Evolutionary conservation across 2,329 filamentous ascomycete genomes (phyloP), one percentile per base, ranked within the genome.

Genomic region (Tolypocladium ovalisporum): DNA sequence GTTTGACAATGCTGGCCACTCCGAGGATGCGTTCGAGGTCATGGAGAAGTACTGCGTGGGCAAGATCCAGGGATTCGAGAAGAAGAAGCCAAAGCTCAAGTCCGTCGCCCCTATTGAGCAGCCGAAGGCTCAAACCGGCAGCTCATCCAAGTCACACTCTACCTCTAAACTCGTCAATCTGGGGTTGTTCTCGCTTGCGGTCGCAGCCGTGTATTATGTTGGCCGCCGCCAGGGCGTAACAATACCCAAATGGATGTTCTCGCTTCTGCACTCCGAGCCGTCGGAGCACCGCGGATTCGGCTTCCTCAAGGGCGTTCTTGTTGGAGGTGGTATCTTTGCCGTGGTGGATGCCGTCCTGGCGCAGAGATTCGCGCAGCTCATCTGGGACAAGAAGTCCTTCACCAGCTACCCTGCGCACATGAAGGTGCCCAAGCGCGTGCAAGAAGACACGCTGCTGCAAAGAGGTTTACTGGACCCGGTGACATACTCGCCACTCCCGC

Each of bases 1-100:
- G 47, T 94, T 92, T 66, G 89, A 94, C 73, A 87, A 92, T 66
- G 88, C 90, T 40, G 89, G 89, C 51, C 90, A 95, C 76, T 90
- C 87, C 52, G 87, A 90, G 29, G 77, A 79, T 57, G 76, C 76
- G 3, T 69, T 65, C 54, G 75, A 76, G 42, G 73, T 76, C 52
- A 73, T 78, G 69, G 67, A 66, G 2, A 59, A 66, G 15, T 75
- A 68, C 56, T 61, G 61, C 44, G 53, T 78, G 37, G 76, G 75
- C 22, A 69, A 66, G 35, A 66, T 74, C 57, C 71, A 70, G 55
- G 72, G 70, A 42, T 65, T 58, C 44, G 44, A 47, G 57, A 64
- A 24, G 55, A 59, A 57, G 40, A 61, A 61, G 39, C 40, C 59
- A 12, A 63, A 47, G 24, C 44, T 29, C 24, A 47, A 47, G 44